Evolutionary conservation across 345 rosid species (phyloP).

Genomic region (Pugionium dolabratum): DNA sequence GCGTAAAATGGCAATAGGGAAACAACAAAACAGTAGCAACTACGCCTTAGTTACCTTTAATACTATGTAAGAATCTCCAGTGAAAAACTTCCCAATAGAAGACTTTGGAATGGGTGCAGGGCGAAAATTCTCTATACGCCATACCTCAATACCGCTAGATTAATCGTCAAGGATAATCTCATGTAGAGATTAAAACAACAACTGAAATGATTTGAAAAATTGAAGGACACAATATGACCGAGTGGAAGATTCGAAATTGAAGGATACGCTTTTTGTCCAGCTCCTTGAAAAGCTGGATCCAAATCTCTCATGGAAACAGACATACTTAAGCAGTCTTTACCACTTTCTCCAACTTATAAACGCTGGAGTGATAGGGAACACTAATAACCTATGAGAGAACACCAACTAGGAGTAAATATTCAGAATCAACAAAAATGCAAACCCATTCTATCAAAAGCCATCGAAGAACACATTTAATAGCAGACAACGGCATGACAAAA

Average conservation of each 20-base stretch:
- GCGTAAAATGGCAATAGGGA: neutral
- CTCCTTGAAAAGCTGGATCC: conserved; percentile 97
- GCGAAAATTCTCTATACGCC: conserved; percentile 90
- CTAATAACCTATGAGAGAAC: conserved; percentile 34
- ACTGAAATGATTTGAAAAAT: neutral
- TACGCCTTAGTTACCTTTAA: conserved; percentile 59
- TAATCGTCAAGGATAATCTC: conserved; percentile 53
- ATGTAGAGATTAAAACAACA: conserved; percentile 12
- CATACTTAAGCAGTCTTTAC: conserved; percentile 50
- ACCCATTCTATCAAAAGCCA: neutral
- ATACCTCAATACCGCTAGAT: conserved; percentile 83
- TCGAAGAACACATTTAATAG: neutral
- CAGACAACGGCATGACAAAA: neutral
- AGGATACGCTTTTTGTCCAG: conserved; percentile 99
- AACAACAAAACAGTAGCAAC: neutral
- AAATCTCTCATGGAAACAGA: conserved; percentile 98
- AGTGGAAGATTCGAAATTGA: neutral
- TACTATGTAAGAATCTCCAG: conserved; percentile 91
- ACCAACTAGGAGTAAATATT: conserved; percentile 13
- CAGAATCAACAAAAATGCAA: conserved; percentile 18
- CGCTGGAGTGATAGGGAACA: conserved; percentile 33
- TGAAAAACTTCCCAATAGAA: conserved; percentile 84
- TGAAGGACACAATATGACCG: neutral
- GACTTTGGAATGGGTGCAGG: conserved; percentile 72
- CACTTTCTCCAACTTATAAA: conserved; percentile 42